Conservation (phyloP, 352 stramenopile species). For the Thalassiosira hispida region DNA sequence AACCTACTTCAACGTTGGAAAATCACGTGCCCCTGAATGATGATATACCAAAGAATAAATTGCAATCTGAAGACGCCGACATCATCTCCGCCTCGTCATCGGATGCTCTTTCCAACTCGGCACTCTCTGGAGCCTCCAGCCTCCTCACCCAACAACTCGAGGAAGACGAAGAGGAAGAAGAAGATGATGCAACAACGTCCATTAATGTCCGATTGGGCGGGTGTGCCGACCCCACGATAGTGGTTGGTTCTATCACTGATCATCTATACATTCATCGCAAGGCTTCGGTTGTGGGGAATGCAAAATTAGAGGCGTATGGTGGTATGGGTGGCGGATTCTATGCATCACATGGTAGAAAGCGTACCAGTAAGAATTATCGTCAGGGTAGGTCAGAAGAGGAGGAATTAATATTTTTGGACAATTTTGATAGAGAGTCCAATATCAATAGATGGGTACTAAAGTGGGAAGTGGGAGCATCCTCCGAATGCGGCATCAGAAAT, state of each 20-base stretch:
- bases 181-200: constrained; percentile 23
- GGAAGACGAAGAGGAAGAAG: neutral
- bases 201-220: constrained; percentile 62
- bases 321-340: constrained; percentile 49
- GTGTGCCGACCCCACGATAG: constrained; percentile 71
- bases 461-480: constrained; percentile 78
- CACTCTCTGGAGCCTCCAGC: constrained; percentile 34
- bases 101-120: constrained; percentile 21
- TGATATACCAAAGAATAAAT: neutral
- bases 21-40: constrained; percentile 15
- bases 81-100: neutral
- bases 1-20: neutral
- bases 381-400: neutral
- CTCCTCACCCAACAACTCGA: constrained; percentile 39
- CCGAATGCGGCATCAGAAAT: constrained; percentile 69
- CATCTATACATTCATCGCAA: constrained; percentile 60
- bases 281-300: constrained; percentile 60
- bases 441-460: constrained; percentile 30
- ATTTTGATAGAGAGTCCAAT: constrained; percentile 5
- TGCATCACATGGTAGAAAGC: neutral
- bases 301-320: constrained; percentile 56
- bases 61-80: neutral
- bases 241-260: constrained; percentile 73
- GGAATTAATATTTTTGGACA: neutral
- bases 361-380: neutral